These are phyloP conservation scores for Pilatotrama ljubarskyi DNA, from an alignment of 768 basidiomycete genomes.

Conservation along the genomic window DNA sequence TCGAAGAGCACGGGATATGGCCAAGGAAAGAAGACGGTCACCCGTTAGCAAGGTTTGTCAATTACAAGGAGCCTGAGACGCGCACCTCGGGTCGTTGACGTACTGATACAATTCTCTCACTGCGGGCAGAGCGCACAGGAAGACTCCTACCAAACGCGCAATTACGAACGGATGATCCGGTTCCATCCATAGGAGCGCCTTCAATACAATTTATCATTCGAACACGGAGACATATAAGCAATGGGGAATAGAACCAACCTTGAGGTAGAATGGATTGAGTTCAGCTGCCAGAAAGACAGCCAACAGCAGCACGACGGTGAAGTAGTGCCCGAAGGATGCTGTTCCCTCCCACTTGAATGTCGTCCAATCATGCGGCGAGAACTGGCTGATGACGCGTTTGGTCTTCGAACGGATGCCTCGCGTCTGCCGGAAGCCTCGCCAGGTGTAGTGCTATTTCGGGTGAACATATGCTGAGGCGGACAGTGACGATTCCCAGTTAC, in stretches of 20 bases:
- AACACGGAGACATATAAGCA: not conserved
- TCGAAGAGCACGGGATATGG: not conserved
- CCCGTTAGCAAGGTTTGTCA: slow-evolving; percentile 7
- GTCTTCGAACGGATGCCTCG: slow-evolving; percentile 79
- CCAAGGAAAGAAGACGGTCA: slow-evolving; percentile 11
- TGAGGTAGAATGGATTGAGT: slow-evolving; percentile 86
- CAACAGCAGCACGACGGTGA: slow-evolving; percentile 72
- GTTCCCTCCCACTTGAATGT: slow-evolving; percentile 86
- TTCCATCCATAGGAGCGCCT: slow-evolving; percentile 81
- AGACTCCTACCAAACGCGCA: slow-evolving; percentile 67
- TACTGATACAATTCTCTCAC: slow-evolving; percentile 84
- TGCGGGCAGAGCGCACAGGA: slow-evolving; percentile 85
- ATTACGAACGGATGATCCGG: slow-evolving; percentile 87
- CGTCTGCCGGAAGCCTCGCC: slow-evolving; percentile 81
- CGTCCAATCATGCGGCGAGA: slow-evolving; percentile 86
- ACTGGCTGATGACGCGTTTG: slow-evolving; percentile 76
- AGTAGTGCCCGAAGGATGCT: slow-evolving; percentile 70
- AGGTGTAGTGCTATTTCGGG: slow-evolving; percentile 66
- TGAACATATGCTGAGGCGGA: not conserved
- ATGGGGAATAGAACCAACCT: slow-evolving; percentile 44
- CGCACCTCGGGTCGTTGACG: slow-evolving; percentile 77
- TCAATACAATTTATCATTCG: slow-evolving; percentile 25
- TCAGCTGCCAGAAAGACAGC: slow-evolving; percentile 83
- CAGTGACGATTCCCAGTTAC: slow-evolving; percentile 37
- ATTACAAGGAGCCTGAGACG: slow-evolving; percentile 14